Evolutionary conservation across 1,139 yeast species (phyloP).

Genomic region (Pichia sp.): DNA sequence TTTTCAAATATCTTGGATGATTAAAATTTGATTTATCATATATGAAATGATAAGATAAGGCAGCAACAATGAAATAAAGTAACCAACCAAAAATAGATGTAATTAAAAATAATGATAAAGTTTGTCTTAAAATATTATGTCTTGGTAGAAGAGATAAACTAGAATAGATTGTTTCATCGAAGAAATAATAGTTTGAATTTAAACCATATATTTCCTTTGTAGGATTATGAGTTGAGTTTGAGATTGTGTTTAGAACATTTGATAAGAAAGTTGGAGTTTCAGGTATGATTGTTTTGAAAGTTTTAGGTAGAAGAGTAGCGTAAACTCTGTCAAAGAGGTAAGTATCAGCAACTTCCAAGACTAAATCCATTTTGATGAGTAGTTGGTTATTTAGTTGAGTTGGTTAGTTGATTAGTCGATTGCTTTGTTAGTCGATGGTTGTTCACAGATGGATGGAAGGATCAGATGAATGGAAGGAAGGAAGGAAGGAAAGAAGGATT

Average conservation of each 20-base stretch:
- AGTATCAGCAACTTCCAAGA: slow-evolving; percentile 70
- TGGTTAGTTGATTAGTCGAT: background rate
- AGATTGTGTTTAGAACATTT: slow-evolving; percentile 21
- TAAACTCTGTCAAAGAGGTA: slow-evolving; percentile 64
- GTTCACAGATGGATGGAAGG: background rate
- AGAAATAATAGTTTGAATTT: slow-evolving; percentile 36
- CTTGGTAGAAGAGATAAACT: slow-evolving; percentile 61
- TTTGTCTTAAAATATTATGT: slow-evolving; percentile 65
- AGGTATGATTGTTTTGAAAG: slow-evolving; percentile 34
- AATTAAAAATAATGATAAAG: slow-evolving; percentile 56
- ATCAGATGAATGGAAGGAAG: background rate
- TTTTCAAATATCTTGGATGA: slow-evolving; percentile 92
- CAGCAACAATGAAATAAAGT: slow-evolving; percentile 70
- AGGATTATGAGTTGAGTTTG: slow-evolving; percentile 20
- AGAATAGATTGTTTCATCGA: slow-evolving; percentile 46
- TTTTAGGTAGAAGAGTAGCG: slow-evolving; percentile 51
- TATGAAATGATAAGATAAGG: slow-evolving; percentile 63
- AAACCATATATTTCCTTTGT: slow-evolving; percentile 35
- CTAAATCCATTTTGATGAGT: slow-evolving; percentile 83
- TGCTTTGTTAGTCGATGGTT: background rate
- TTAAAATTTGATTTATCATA: slow-evolving; percentile 86
- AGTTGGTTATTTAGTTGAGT: too few relatives aligned
- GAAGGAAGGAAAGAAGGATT: background rate
- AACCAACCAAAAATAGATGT: slow-evolving; percentile 81
- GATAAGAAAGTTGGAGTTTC: slow-evolving; percentile 26